Percentiles rank a stretch among this genome's conserved stretches.
phyloP scores from a whole-genome alignment of 2,329 filamentous ascomycete species.

The Tolypocladium ophioglossoides region DNA sequence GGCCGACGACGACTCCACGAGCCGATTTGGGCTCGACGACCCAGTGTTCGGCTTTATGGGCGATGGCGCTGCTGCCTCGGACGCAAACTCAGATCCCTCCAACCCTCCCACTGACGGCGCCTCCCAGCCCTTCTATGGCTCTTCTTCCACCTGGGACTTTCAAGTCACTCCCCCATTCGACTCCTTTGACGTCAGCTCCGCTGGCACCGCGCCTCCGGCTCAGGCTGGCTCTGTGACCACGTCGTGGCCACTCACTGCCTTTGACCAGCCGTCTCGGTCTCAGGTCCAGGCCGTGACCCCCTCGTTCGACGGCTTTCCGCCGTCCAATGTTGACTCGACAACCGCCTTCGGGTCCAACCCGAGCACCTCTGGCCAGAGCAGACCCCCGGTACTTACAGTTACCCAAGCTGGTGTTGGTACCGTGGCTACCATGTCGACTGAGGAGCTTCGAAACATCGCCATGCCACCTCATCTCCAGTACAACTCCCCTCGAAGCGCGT shows the following conservation, averaged over 20 bases:
- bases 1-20: slow-evolving; percentile 28
- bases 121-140: slow-evolving; percentile 20
- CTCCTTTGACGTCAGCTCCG: slow-evolving; percentile 28
- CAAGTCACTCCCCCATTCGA: slow-evolving; percentile 37
- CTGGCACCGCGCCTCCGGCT: slow-evolving; percentile 22
- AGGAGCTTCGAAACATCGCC: slow-evolving; percentile 51
- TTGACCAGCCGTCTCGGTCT: slow-evolving; percentile 19
- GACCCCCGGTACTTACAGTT: slow-evolving; percentile 19
- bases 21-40: slow-evolving; percentile 34
- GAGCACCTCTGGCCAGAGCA: slow-evolving; percentile 12
- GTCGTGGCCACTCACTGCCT: slow-evolving; percentile 23
- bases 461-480: slow-evolving; percentile 55
- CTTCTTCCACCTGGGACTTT: slow-evolving; percentile 33
- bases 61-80: slow-evolving; percentile 16
- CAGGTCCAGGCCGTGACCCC: slow-evolving; percentile 15
- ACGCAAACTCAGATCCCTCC: slow-evolving; percentile 21
- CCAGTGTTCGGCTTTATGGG: slow-evolving; percentile 26
- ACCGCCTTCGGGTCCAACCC: slow-evolving; percentile 18
- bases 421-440: slow-evolving; percentile 37
- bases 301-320: slow-evolving; percentile 18
- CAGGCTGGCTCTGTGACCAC: slow-evolving; percentile 21
- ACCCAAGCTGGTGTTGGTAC: slow-evolving; percentile 7
- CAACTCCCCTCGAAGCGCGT: slow-evolving; percentile 45
- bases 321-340: slow-evolving; percentile 23
- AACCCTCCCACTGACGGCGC: slow-evolving; percentile 20